A percentile compares a stretch with the other conserved stretches of the same genome.
Conservation (phyloP, 768 basidiomycete species). For the Pleurotus giganteus region DNA sequence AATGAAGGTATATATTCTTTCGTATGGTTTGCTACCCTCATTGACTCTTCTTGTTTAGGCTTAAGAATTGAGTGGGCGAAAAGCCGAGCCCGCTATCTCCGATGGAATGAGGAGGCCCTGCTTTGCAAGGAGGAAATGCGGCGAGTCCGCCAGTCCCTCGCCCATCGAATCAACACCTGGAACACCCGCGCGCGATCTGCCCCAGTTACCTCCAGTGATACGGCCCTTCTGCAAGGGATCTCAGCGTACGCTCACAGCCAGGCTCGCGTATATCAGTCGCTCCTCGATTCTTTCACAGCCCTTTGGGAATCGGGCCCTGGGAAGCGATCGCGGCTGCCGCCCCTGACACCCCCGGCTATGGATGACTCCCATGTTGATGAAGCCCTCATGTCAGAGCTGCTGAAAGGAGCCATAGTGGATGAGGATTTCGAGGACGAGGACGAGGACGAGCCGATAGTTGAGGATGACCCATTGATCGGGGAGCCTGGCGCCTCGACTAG, state of each 20-base stretch:
- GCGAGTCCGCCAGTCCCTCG: not conserved
- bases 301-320: not conserved
- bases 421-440: not conserved
- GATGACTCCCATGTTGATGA: not conserved
- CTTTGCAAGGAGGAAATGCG: constrained; percentile 21
- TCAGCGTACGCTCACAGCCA: not conserved
- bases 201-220: not conserved
- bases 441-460: not conserved
- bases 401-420: not conserved
- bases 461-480: not conserved
- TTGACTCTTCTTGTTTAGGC: no score
- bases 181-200: no score
- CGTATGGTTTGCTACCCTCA: no score
- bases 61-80: constrained; percentile 13
- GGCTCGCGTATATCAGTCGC: not conserved
- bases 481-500: no score
- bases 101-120: constrained; percentile 17
- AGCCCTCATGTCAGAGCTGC: not conserved
- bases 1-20: no score
- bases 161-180: not conserved
- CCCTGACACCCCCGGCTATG: not conserved
- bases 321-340: not conserved
- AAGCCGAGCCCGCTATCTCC: constrained; percentile 6
- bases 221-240: not conserved
- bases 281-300: not conserved